Evolutionary conservation across 2,329 filamentous ascomycete genomes (phyloP).

Genomic region (Sarocladiaceae sp.): DNA sequence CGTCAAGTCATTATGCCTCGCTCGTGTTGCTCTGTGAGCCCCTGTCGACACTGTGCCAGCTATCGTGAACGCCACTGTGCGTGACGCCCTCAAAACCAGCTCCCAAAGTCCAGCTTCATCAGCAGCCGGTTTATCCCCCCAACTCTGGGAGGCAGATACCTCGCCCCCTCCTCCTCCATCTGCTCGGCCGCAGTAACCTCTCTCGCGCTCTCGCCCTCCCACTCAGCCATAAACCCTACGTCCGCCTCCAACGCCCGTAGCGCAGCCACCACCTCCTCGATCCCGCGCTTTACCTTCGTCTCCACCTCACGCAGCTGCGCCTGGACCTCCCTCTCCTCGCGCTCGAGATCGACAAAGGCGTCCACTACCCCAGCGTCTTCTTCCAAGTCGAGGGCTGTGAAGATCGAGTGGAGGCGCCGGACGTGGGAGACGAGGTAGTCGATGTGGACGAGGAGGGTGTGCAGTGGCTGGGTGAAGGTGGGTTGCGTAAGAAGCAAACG

Average conservation of each 20-base stretch:
- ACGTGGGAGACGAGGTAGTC: constrained; percentile 77
- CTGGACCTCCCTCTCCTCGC: constrained; percentile 65
- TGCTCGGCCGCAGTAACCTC: constrained; percentile 32
- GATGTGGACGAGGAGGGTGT: constrained; percentile 63
- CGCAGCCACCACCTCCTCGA: constrained; percentile 59
- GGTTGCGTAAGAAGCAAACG: constrained; percentile 60
- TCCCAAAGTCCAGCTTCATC: constrained; percentile 80
- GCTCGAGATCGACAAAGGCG: constrained; percentile 61
- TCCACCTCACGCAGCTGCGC: constrained; percentile 59
- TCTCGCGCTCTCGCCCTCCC: constrained; percentile 28
- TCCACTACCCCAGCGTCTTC: constrained; percentile 76
- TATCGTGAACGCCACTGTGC: neutral
- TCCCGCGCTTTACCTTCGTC: constrained; percentile 56
- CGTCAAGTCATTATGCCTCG: neutral
- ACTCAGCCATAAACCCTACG: constrained; percentile 36
- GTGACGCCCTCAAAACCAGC: constrained; percentile 35
- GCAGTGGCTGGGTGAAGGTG: constrained; percentile 58
- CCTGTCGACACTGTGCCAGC: neutral
- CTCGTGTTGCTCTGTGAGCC: too few relatives aligned
- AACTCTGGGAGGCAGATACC: constrained; percentile 64
- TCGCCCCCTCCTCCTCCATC: constrained; percentile 33
- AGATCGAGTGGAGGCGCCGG: constrained; percentile 67
- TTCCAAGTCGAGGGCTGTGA: constrained; percentile 73
- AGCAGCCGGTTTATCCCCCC: constrained; percentile 78
- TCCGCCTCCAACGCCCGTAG: constrained; percentile 40